A percentile compares a stretch with the other conserved stretches of the same genome.
phyloP scores from a whole-genome alignment of 495 filamentous ascomycete species.

The Podospora didyma region DNA sequence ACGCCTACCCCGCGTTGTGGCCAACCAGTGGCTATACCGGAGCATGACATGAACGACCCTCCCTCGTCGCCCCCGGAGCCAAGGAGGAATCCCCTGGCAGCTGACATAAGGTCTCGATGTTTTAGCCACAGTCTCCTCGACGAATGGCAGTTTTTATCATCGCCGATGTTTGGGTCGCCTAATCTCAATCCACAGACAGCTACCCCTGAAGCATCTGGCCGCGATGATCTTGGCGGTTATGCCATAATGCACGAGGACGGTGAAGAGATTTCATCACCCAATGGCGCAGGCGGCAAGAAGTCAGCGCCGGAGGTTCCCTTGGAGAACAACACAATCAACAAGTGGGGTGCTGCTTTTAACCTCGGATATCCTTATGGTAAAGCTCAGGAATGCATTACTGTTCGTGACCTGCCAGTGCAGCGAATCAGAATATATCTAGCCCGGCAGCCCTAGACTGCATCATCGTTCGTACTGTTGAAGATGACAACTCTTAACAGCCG shows the following conservation, averaged over 20 bases:
- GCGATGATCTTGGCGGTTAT: slow-evolving; percentile 14
- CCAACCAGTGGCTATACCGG: slow-evolving; percentile 37
- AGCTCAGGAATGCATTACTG: no score
- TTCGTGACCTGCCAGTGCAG: no score
- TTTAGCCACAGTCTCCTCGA: slow-evolving; percentile 35
- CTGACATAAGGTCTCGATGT: slow-evolving; percentile 42
- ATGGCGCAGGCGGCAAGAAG: no score
- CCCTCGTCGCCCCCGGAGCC: slow-evolving; percentile 53
- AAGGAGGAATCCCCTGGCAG: slow-evolving; percentile 46
- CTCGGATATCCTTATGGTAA: no score
- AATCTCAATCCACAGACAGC: slow-evolving; percentile 13
- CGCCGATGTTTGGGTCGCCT: slow-evolving; percentile 43
- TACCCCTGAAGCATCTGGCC: slow-evolving; percentile 8
- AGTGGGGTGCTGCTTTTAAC: no score
- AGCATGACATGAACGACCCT: slow-evolving; percentile 42
- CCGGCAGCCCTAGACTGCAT: no score
- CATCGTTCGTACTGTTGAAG: no score
- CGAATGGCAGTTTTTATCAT: slow-evolving; percentile 44
- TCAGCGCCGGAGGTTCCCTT: no score
- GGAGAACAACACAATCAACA: no score
- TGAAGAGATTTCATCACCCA: not conserved
- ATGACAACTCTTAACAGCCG: no score
- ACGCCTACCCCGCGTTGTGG: slow-evolving; percentile 69
- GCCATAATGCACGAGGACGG: slow-evolving; percentile 11
- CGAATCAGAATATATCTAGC: no score